Evolutionary conservation across 1,284 basidiomycete species (phyloP).

Genomic region (Flammula alnicola): DNA sequence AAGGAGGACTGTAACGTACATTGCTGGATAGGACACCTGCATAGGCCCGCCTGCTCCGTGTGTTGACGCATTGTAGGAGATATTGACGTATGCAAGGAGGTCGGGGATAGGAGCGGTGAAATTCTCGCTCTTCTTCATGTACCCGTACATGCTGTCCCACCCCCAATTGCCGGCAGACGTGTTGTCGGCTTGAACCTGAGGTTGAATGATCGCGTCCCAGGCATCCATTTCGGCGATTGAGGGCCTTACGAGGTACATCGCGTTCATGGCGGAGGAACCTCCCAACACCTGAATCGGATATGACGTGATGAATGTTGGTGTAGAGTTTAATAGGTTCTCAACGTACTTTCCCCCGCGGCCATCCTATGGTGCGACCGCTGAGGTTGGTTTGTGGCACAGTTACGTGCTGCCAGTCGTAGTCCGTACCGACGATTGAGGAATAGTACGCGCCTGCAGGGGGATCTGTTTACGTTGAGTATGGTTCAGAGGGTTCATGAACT

Average conservation of each 20-base stretch:
- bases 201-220: conserved; percentile 50
- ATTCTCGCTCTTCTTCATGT: conserved; percentile 60
- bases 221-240: conserved; percentile 56
- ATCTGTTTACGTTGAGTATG: conserved; percentile 35
- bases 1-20: conserved; percentile 39
- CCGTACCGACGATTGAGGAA: conserved; percentile 49
- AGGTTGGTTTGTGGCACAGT: conserved; percentile 55
- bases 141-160: conserved; percentile 55
- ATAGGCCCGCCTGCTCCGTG: conserved; percentile 52
- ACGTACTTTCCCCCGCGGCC: conserved; percentile 53
- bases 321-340: background rate
- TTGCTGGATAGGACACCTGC: conserved; percentile 51
- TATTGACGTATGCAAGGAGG: conserved; percentile 38
- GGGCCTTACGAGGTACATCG: conserved; percentile 66
- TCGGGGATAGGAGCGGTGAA: conserved; percentile 43
- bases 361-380: conserved; percentile 44
- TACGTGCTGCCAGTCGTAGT: conserved; percentile 66
- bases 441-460: conserved; percentile 58
- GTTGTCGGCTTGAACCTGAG: conserved; percentile 26
- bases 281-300: conserved; percentile 58
- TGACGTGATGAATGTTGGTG: background rate
- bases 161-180: conserved; percentile 47
- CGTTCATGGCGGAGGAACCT: conserved; percentile 75
- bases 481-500: background rate
- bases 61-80: conserved; percentile 43